A percentile compares a stretch with the other conserved stretches of the same genome.
Conservation (phyloP, 2,329 filamentous ascomycete genomes). For the Fusarium pininemorale region DNA sequence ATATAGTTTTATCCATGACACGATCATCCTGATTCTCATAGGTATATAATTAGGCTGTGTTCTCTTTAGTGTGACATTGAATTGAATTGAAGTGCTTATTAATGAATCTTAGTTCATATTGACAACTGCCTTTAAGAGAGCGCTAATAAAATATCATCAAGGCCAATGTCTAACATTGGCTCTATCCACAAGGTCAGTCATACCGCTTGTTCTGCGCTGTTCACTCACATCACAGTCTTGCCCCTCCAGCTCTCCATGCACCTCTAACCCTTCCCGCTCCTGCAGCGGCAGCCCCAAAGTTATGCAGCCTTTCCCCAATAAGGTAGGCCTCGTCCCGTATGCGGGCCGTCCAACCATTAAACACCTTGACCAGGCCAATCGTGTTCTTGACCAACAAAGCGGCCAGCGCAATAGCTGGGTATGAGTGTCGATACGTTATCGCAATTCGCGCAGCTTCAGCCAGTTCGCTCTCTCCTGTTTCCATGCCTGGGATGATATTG, state of each 20-base stretch:
- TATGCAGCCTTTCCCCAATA: conserved; percentile 93
- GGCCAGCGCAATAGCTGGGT: conserved; percentile 70
- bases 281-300: conserved; percentile 72
- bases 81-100: not conserved
- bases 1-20: too few relatives aligned
- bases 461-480: conserved; percentile 34
- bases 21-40: too few relatives aligned
- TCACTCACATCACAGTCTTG: conserved; percentile 44
- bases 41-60: too few relatives aligned
- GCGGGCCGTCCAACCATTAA: conserved; percentile 79
- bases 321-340: conserved; percentile 96
- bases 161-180: conserved; percentile 3
- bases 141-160: conserved; percentile 18
- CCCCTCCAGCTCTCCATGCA: conserved; percentile 50
- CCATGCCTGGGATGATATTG: conserved; percentile 26
- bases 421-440: conserved; percentile 68
- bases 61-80: too few relatives aligned
- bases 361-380: conserved; percentile 65
- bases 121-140: not conserved
- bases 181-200: not conserved
- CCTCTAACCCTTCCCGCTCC: conserved; percentile 48
- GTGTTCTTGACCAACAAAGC: conserved; percentile 55
- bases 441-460: conserved; percentile 44
- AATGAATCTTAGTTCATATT: not conserved
- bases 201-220: not conserved